These are phyloP conservation scores for Daldinia eschscholtzii DNA, from an alignment of 2,329 filamentous ascomycete genomes.

Conservation along the genomic window DNA sequence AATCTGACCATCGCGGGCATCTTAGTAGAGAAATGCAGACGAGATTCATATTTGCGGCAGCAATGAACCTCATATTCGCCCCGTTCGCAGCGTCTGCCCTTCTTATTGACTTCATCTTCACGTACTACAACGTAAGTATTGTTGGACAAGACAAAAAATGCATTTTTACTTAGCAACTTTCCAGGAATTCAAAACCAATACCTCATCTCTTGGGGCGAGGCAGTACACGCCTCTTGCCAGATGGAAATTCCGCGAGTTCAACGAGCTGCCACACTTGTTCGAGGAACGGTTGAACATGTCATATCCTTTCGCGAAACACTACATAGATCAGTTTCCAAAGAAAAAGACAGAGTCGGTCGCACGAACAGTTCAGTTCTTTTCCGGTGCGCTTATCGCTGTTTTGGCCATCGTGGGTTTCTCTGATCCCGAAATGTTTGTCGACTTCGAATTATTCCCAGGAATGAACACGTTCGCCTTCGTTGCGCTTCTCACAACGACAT, in stretches of 20 bases:
- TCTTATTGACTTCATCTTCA: constrained; percentile 90
- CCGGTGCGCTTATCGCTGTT: constrained; percentile 87
- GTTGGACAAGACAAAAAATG: neutral
- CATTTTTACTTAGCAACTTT: constrained; percentile 39
- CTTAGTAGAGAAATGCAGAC: constrained; percentile 82
- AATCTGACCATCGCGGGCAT: constrained; percentile 81
- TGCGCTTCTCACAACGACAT: constrained; percentile 83
- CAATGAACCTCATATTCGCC: constrained; percentile 87
- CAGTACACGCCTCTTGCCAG: constrained; percentile 93
- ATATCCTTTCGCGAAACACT: constrained; percentile 90
- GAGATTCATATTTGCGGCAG: constrained; percentile 84
- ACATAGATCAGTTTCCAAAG: constrained; percentile 96
- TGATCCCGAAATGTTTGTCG: constrained; percentile 90
- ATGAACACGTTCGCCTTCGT: constrained; percentile 93
- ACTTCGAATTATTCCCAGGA: constrained; percentile 90
- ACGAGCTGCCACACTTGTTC: constrained; percentile 93
- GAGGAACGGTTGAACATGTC: constrained; percentile 93
- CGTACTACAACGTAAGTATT: constrained; percentile 84
- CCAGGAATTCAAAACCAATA: constrained; percentile 95
- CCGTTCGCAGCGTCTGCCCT: constrained; percentile 91
- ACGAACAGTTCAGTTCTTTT: constrained; percentile 86
- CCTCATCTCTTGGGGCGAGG: constrained; percentile 84
- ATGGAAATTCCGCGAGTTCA: constrained; percentile 99
- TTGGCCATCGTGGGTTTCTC: constrained; percentile 86
- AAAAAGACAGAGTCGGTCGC: constrained; percentile 89